These are phyloP conservation scores for Hibiscus tridactylites DNA, from an alignment of 345 rosid genomes.

Conservation along the genomic window DNA sequence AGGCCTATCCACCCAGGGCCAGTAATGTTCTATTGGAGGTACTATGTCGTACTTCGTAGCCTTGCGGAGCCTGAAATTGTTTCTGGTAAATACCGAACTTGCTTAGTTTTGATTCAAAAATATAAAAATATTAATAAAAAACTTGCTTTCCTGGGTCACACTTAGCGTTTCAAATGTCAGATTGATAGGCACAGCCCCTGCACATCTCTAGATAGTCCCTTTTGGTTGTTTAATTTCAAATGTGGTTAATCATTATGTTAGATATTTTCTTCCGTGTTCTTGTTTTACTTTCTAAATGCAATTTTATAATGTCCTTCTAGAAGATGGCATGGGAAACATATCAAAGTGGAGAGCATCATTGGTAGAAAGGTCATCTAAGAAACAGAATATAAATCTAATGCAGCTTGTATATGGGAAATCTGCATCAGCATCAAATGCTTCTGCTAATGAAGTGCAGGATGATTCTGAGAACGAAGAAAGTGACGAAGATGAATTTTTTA, in stretches of 20 bases:
- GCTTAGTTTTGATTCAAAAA: background rate
- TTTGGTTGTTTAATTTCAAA: background rate
- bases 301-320: slow-evolving; percentile 19
- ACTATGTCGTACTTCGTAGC: too few species aligned
- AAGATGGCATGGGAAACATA: slow-evolving; percentile 53
- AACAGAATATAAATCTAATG: slow-evolving; percentile 52
- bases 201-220: background rate
- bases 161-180: background rate
- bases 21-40: too few species aligned
- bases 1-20: background rate
- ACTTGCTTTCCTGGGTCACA: background rate
- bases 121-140: background rate
- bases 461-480: slow-evolving; percentile 46
- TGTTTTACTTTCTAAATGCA: slow-evolving; percentile 14
- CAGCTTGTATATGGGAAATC: slow-evolving; percentile 74
- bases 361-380: slow-evolving; percentile 47
- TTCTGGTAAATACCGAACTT: background rate
- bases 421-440: slow-evolving; percentile 28
- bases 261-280: background rate
- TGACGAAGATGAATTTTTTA: slow-evolving; percentile 73
- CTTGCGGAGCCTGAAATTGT: background rate
- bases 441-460: slow-evolving; percentile 30
- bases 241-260: background rate
- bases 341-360: slow-evolving; percentile 81
- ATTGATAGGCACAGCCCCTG: background rate